Base-by-base conservation (phyloP, 2,329 filamentous ascomycete species). In the Chaetomiaceae sp. region DNA sequence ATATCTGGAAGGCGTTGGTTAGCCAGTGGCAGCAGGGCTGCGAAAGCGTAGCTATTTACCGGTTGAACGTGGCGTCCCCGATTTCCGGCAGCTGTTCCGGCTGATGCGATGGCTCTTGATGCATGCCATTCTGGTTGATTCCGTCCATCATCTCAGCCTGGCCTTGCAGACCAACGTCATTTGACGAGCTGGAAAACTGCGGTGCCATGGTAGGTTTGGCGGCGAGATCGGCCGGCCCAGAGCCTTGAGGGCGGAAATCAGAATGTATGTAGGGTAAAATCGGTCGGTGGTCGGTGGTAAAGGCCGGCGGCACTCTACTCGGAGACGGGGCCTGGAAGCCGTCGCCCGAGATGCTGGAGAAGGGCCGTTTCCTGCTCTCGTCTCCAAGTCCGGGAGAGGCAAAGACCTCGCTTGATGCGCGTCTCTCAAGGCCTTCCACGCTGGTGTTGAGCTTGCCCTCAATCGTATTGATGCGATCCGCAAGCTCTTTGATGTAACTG, bases 401-500 rank as follows among this genome's bases (percentile, higher is more conserved):
- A 58, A 80, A 82, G 11, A 78, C 72, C 49, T 82, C 80, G 31
- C 77, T 76, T 1, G 70, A 70, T 6, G 68, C 66, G 42, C 70
- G 68, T 29, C 69, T 66, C 3, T 71, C 63, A 17, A 72, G 59
- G 25, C 79, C 76, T n/a, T 74, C 53, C 69, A 64, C 37, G 64
- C 71, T 55, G 8, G 73, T 76, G 37, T 79, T 80, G 53, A 94
- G 82, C 65, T 89, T 88, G 60, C 85, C 87, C 67, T 95, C 91
- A 42, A 96, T 85, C 39, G 82, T 85, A 63, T 91, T 84, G 55
- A 96, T 83, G 23, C 91, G 79, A 66, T 95, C 90, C 22, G 90
- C 89, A 20, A 96, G 79, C 68, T 95, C 90, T 67, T 95, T 95
- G 68, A 96, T 96, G 64, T 95, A 95, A 15, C 85, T 89, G 63